Conservation (phyloP, 108 stramenopile species). For the Cyclotella atomus region DNA sequence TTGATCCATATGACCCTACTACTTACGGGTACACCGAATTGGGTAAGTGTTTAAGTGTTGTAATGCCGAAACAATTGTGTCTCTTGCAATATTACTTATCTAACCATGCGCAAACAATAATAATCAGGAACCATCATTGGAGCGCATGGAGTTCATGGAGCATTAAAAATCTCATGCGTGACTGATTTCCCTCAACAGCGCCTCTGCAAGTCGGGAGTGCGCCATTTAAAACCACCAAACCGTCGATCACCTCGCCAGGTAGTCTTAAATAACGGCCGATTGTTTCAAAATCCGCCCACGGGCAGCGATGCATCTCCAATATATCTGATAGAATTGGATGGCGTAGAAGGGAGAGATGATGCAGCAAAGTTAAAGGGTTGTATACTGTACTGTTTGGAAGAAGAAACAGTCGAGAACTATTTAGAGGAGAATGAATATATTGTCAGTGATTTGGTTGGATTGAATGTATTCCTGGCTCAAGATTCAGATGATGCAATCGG, state of each 20-base stretch:
- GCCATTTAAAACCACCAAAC: constrained; percentile 71
- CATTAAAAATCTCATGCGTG: constrained; percentile 61
- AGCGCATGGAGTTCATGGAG: constrained; percentile 85
- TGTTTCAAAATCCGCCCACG: constrained; percentile 44
- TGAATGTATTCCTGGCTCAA: constrained; percentile 60
- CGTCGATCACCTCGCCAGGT: constrained; percentile 81
- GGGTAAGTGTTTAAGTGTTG: constrained; percentile 21
- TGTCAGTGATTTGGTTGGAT: constrained; percentile 79
- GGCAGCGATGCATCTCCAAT: constrained; percentile 26
- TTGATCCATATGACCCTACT: constrained; percentile 88
- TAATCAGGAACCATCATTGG: constrained; percentile 73
- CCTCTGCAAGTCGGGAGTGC: constrained; percentile 59
- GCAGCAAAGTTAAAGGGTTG: constrained; percentile 66
- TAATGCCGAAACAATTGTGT: no score
- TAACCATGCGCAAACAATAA: no score
- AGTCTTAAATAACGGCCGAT: constrained; percentile 56
- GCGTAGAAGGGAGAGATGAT: constrained; percentile 59
- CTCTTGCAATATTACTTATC: no score
- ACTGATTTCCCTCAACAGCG: constrained; percentile 75
- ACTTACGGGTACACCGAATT: constrained; percentile 86
- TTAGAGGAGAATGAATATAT: constrained; percentile 63
- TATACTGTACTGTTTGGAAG: constrained; percentile 64
- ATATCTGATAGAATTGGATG: constrained; percentile 72
- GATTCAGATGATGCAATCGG: constrained; percentile 26
- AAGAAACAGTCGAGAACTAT: constrained; percentile 57